Evolutionary conservation across 2,329 filamentous ascomycete genomes (phyloP).

Genomic region (Colletotrichum filicis): DNA sequence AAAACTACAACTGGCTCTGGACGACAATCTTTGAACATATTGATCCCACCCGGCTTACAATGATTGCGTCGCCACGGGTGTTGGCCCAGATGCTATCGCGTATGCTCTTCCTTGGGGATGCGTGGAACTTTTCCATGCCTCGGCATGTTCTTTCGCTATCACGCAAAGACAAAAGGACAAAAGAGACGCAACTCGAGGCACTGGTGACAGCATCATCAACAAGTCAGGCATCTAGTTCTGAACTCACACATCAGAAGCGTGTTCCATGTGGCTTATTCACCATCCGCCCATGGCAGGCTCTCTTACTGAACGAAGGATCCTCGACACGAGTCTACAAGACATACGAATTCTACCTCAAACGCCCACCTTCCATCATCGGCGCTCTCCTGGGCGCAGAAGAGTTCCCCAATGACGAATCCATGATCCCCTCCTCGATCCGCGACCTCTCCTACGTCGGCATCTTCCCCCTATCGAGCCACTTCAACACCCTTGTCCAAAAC

Average conservation of each 20-base stretch:
- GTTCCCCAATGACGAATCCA: slow-evolving; percentile 47
- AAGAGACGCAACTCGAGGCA: not conserved
- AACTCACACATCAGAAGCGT: not conserved
- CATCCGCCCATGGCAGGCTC: slow-evolving; percentile 70
- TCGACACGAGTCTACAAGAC: slow-evolving; percentile 77
- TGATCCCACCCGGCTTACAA: slow-evolving; percentile 63
- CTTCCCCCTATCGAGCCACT: slow-evolving; percentile 74
- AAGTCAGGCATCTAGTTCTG: not conserved
- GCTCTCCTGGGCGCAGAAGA: slow-evolving; percentile 58
- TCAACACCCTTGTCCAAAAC: slow-evolving; percentile 58
- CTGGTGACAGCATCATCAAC: not conserved
- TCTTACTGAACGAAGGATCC: slow-evolving; percentile 80
- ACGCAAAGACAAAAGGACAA: slow-evolving; percentile 36
- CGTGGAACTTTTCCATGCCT: slow-evolving; percentile 72
- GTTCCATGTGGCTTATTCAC: slow-evolving; percentile 60
- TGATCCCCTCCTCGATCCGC: slow-evolving; percentile 55
- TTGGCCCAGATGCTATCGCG: slow-evolving; percentile 70
- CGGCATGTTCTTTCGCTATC: slow-evolving; percentile 69
- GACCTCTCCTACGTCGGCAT: slow-evolving; percentile 71
- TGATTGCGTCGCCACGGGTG: slow-evolving; percentile 71
- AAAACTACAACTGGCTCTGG: slow-evolving; percentile 63
- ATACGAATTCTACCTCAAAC: slow-evolving; percentile 76
- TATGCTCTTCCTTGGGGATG: slow-evolving; percentile 65
- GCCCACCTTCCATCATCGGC: slow-evolving; percentile 70
- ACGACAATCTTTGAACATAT: slow-evolving; percentile 63